These are phyloP conservation scores for Opeltia flavorubescens DNA, from an alignment of 495 filamentous ascomycete species.

Conservation along the genomic window DNA sequence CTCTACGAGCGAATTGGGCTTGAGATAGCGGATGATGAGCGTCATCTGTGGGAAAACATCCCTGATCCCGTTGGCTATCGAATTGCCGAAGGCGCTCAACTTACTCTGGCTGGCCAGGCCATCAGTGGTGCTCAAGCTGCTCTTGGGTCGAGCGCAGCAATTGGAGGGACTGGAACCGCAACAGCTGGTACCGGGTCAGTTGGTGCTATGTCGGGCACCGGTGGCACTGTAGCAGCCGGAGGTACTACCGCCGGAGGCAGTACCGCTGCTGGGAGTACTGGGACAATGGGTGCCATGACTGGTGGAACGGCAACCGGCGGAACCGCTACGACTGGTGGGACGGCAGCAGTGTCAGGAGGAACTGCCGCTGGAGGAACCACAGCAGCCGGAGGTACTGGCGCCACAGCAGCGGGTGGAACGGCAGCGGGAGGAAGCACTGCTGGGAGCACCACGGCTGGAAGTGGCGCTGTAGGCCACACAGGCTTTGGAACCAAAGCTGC, in stretches of 20 bases:
- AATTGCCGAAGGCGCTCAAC: constrained; percentile 1
- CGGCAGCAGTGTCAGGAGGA: background rate
- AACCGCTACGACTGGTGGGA: background rate
- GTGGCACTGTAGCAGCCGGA: background rate
- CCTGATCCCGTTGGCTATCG: background rate
- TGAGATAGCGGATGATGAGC: background rate
- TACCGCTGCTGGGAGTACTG: background rate
- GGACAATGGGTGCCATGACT: constrained; percentile 2
- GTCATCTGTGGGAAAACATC: background rate
- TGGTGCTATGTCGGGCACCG: background rate
- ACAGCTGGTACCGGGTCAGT: background rate
- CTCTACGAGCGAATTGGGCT: constrained; percentile 2
- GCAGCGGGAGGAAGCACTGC: no score
- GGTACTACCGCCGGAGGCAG: background rate
- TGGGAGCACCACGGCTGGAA: no score
- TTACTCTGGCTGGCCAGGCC: background rate
- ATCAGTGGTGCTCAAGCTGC: background rate
- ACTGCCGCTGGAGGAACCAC: background rate
- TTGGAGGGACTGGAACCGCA: background rate
- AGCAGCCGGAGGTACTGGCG: no score
- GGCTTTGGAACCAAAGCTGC: no score
- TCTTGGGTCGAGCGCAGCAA: background rate
- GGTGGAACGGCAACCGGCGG: background rate
- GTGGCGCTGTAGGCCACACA: no score
- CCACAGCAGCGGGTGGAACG: no score